Conservation (phyloP, 139 green algal species). For the Micractinium sp. region DNA sequence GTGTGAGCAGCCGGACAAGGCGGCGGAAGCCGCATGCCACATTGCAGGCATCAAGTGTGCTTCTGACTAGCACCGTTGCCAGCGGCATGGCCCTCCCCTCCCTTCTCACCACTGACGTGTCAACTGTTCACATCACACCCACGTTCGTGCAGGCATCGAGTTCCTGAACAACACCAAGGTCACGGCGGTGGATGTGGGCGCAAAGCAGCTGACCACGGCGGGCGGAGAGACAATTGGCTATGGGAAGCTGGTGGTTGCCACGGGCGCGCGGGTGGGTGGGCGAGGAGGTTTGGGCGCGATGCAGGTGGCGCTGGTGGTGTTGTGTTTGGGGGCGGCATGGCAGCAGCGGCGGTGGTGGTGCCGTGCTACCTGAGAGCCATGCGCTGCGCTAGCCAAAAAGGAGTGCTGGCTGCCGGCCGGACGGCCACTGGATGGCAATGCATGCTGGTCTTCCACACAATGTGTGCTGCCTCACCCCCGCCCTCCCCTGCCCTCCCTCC, state of each 20-base stretch:
- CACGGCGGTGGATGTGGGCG: slow-evolving; percentile 55
- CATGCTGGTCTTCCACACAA: no score
- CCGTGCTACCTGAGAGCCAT: not conserved
- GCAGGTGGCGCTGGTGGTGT: no score
- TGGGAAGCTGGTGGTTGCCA: slow-evolving; percentile 89
- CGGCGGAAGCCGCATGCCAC: no score
- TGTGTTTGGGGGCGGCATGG: not conserved
- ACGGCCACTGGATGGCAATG: no score
- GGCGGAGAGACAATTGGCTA: slow-evolving; percentile 71
- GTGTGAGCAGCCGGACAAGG: no score
- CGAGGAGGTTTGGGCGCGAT: no score
- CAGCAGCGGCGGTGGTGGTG: not conserved
- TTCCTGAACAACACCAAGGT: slow-evolving; percentile 73
- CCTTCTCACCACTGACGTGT: no score
- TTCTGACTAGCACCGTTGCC: no score
- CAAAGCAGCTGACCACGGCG: slow-evolving; percentile 69
- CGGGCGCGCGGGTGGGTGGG: slow-evolving; percentile 70
- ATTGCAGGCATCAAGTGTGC: no score
- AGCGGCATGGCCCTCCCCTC: no score
- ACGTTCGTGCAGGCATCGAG: slow-evolving; percentile 63
- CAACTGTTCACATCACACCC: not conserved
- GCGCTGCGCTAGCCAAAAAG: not conserved
- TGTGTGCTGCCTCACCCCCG: no score
- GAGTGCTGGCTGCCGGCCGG: no score
- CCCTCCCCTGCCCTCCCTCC: not conserved